Evolutionary conservation across 305 asterid genomes (phyloP), one percentile per base, ranked within the genome.

Genomic region (Salvia sclarea): DNA sequence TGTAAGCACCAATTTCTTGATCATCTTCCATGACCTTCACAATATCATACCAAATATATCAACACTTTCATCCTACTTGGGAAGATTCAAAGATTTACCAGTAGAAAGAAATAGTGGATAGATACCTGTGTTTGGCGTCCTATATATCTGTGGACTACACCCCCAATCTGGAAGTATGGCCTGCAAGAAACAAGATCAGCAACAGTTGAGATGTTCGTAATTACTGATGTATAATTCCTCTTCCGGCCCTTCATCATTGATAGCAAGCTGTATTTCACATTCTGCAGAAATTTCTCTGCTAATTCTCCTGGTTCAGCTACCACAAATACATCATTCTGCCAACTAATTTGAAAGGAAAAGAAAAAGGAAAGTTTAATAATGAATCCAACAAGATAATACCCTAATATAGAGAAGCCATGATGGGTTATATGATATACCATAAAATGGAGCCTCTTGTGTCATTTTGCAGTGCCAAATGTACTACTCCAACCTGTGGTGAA

Each of bases 281-380:
- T 82, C 83, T 86, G 96, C 70, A 95, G 85, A 83, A 95, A 95
- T 79, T 86, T 88, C 59, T 91, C 96, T 4, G 99, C 99, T 66
- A 84, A 82, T 76, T 91, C 99, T 73, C 99, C 99, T 60, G 99
- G 99, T 78, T 95, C 99, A n/a, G 98, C 99, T 71, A 95, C 99
- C 82, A 95, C 99, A 78, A 91, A 95, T 65, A 95, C 99, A 76
- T 95, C 99, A 76, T 95, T 95, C 84, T 91, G 98, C 99, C 98
- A 95, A 79, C 99, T 95, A 72, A 18, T 70, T 11, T 3, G 57
- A 64, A 72, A 66, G 8, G 28, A 76, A 59, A 14, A 66, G 59
- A 14, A 67, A 6, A 66, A 68, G 66, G 72, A 61, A 10, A 67
- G 61, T 43, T 74, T 67, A 66, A 75, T 76, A 69, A 49, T 30